Conservation (phyloP, 2,329 filamentous ascomycete genomes). For the Thielaviopsis musarum region DNA sequence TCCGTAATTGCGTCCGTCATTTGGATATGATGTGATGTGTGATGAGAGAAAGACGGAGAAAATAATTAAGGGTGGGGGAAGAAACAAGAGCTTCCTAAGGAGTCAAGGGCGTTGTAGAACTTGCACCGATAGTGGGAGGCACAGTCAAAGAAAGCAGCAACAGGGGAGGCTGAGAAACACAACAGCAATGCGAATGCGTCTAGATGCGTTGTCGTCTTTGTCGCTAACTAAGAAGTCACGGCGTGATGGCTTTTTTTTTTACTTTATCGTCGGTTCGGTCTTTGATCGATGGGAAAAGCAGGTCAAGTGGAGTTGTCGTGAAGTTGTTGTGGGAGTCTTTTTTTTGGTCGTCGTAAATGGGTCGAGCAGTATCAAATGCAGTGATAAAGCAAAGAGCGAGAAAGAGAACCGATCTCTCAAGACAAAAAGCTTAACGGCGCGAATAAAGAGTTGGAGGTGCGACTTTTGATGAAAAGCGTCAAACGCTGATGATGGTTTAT, state of each 20-base stretch:
- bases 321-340: neutral
- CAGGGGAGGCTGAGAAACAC: neutral
- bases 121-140: neutral
- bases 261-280: neutral
- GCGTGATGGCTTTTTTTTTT: neutral
- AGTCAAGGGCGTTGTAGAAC: neutral
- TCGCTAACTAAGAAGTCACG: neutral
- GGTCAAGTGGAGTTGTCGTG: neutral
- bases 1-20: slow-evolving; percentile 31
- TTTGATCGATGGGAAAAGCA: neutral
- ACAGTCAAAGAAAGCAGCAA: neutral
- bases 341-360: neutral
- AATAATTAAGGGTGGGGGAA: neutral
- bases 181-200: neutral
- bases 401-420: neutral
- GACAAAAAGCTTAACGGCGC: neutral
- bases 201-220: neutral
- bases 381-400: neutral
- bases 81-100: slow-evolving; percentile 2
- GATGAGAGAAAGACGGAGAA: neutral
- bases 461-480: neutral
- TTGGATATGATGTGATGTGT: slow-evolving; percentile 16
- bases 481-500: slow-evolving; percentile 1
- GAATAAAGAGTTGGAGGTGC: neutral
- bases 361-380: neutral